Conservation (phyloP, 306 rosid genomes). For the Ziziphus jujuba region DNA sequence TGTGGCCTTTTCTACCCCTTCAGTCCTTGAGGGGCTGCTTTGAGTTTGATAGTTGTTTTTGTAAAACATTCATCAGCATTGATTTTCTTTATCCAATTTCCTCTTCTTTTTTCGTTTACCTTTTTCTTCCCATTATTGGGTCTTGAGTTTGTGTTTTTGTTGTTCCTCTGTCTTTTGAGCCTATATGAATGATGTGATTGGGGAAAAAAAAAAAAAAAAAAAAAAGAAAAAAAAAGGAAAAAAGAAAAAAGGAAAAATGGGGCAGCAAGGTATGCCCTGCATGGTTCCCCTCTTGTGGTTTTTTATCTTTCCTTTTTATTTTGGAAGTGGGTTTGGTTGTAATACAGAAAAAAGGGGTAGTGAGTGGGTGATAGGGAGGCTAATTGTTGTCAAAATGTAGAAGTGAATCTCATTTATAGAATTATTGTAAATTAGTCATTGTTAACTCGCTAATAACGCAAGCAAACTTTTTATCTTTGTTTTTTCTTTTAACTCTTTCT, state of each 20-base stretch:
- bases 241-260: slow-evolving; percentile 16
- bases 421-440: slow-evolving; percentile 43
- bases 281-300: slow-evolving; percentile 12
- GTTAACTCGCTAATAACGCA: background rate
- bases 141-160: slow-evolving; percentile 11
- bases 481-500: no score
- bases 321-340: slow-evolving; percentile 33
- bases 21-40: slow-evolving; percentile 40
- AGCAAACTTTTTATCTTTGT: background rate
- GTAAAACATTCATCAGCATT: slow-evolving; percentile 53
- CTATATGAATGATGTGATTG: slow-evolving; percentile 33
- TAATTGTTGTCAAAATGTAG: slow-evolving; percentile 37
- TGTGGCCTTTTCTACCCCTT: slow-evolving; percentile 28
- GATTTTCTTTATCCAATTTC: slow-evolving; percentile 38
- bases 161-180: slow-evolving; percentile 22
- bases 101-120: slow-evolving; percentile 23
- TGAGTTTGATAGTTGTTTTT: slow-evolving; percentile 49
- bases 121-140: background rate
- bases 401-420: slow-evolving; percentile 27
- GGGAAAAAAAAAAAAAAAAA: background rate
- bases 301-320: slow-evolving; percentile 6
- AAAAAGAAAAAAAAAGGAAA: slow-evolving; percentile 18
- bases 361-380: slow-evolving; percentile 21
- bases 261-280: slow-evolving; percentile 46
- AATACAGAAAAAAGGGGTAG: slow-evolving; percentile 22